Evolutionary conservation across 164 flowering plant genomes (phyloP), one percentile per base, ranked within the genome.

Genomic region (Akebia trifoliata): DNA sequence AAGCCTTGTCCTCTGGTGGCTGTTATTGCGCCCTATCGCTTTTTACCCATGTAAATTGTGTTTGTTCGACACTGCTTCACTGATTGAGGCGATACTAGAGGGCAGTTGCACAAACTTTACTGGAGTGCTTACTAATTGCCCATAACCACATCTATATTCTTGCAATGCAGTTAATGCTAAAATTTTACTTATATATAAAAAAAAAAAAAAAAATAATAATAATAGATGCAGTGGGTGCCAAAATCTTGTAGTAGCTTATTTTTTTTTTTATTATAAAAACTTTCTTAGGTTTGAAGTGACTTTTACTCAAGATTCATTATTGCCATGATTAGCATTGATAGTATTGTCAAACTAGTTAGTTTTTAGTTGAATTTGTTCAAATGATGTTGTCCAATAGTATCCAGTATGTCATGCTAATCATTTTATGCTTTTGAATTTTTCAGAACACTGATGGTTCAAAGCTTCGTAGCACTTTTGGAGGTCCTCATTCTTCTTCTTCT

Each of bases 371-470:
- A 32, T 36, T 55, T 29, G 32, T 30, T 17, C 40, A 32, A 31
- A 52, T 51, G 39, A 25, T 61, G 22, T 31, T 8, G 5, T 50
- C 34, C 0, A 10, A 38, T 14, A 8, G 2, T 47, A 4, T 36
- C 26, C 43, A 24, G 36, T 46, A 8, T 21, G 40, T 8, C 26
- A 15, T 58, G 24, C 30, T 42, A 9, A 9, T 28, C 15, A 38
- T 52, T 51, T 28, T 47, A 8, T 24, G 21, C 21, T 50, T 30
- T 31, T 43, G 37, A 18, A 32, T 28, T 61, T 62, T 56, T 28
- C 57, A 61, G 66, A 14, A 43, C 46, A 21, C 32, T 54, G 59
- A 52, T 37, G 37, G 42, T 35, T 34, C 29, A 11, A 56, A 57
- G 45, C 57, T 51, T 26, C 48, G 24, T 58, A 43, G 29, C 15